These are phyloP conservation scores for Emericellopsis terricola DNA, from an alignment of 495 filamentous ascomycete genomes.

Conservation along the genomic window DNA sequence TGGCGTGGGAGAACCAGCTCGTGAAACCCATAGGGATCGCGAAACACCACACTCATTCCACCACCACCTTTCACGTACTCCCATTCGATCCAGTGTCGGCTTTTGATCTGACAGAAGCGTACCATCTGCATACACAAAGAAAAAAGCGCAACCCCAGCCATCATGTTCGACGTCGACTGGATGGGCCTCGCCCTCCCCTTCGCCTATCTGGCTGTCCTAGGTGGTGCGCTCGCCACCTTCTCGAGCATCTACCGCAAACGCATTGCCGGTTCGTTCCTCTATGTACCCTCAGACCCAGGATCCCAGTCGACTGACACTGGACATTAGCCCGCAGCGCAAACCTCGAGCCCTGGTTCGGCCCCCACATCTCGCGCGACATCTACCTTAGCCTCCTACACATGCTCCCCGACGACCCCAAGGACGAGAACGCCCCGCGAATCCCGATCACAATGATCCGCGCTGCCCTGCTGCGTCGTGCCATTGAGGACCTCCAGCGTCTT, in stretches of 20 bases:
- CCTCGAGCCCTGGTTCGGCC: slow-evolving; percentile 80
- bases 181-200: slow-evolving; percentile 62
- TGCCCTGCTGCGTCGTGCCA: slow-evolving; percentile 73
- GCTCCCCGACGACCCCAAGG: slow-evolving; percentile 41
- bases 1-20: too few species aligned
- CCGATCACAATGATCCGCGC: slow-evolving; percentile 79
- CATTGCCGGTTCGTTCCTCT: slow-evolving; percentile 52
- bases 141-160: too few species aligned
- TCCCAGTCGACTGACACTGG: background rate
- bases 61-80: too few species aligned
- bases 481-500: slow-evolving; percentile 81
- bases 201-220: slow-evolving; percentile 70
- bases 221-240: slow-evolving; percentile 80
- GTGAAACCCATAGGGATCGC: too few species aligned
- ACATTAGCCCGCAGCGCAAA: slow-evolving; percentile 49
- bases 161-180: slow-evolving; percentile 54
- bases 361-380: slow-evolving; percentile 80
- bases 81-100: too few species aligned
- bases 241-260: slow-evolving; percentile 83
- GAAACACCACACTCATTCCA: too few species aligned
- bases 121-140: too few species aligned
- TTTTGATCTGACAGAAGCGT: too few species aligned
- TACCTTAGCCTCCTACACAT: slow-evolving; percentile 85
- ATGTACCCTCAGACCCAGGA: background rate
- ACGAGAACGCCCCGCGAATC: slow-evolving; percentile 53